Base-by-base conservation (phyloP, 2,329 filamentous ascomycete genomes). In the Cryphonectria nitschkei region DNA sequence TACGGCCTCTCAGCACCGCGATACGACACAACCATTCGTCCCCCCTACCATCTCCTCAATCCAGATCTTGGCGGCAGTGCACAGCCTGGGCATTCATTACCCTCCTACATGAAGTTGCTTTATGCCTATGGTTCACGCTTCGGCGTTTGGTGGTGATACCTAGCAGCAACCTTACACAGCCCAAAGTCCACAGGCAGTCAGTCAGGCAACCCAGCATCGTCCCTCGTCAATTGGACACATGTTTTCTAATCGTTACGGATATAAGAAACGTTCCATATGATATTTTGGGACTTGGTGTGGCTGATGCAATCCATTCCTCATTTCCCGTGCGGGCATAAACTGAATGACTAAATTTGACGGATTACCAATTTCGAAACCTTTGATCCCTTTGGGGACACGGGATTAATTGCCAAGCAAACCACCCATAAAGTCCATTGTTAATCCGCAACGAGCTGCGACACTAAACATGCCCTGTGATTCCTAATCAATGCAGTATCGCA, bases 301-400 rank as follows among this genome's bases (percentile, higher is more conserved):
- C 34, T 37, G n/a, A 67, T 41, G 52, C 26, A 14, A 43, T 29
- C 16, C 34, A 67, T 29, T 3, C n/a, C 8, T 37, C 41, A 43
- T 34, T 66, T 29, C 43, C 54, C 3, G 13, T 22, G 65, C 34
- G 19, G 16, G 7, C 26, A 39, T 26, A 13, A 39, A 39, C 9
- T 11, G 11, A 13, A 39, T 39, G 6, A 11, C 22, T 67, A 6
- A 9, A n/a, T n/a, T 16, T 39, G n/a, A 22, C 34, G 29, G 65
- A 63, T 63, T 63, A 68, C 67, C 67, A 68, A 68, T 68, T 68
- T 60, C 26, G 50, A 32, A 50, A n/a, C 22, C 22, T n/a, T 50
- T 50, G 22, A 26, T 50, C n/a, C 22, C 43, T 16, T 46, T 32
- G 56, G 54, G 34, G 34, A 61, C 58, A 34, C 14, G 22, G n/a